phyloP scores from a whole-genome alignment of 495 filamentous ascomycete species.

The Penicillium taxi region DNA sequence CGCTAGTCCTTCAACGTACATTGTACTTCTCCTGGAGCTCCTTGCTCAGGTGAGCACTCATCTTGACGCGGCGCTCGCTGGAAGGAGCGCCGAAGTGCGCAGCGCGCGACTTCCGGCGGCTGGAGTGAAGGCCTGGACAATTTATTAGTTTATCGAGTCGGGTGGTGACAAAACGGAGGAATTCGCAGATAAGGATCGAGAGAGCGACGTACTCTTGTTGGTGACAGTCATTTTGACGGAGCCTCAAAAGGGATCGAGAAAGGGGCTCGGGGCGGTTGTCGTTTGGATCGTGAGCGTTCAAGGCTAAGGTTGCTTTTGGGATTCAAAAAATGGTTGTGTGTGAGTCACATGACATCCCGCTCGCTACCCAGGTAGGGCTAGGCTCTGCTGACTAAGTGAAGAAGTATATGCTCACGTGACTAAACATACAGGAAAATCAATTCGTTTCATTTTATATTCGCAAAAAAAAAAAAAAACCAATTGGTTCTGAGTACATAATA shows the following conservation, averaged over 20 bases:
- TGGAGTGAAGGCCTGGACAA: slow-evolving; percentile 60
- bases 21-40: slow-evolving; percentile 95
- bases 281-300: slow-evolving; percentile 31
- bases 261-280: slow-evolving; percentile 30
- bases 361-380: too few species aligned
- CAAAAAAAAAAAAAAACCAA: background rate
- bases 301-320: slow-evolving; percentile 19
- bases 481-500: background rate
- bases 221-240: slow-evolving; percentile 34
- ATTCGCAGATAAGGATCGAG: slow-evolving; percentile 2
- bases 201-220: slow-evolving; percentile 30
- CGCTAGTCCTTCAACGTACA: slow-evolving; percentile 45
- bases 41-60: slow-evolving; percentile 90
- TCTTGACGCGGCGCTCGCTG: slow-evolving; percentile 81
- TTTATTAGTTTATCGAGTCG: slow-evolving; percentile 20
- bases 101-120: slow-evolving; percentile 94
- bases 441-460: background rate
- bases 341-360: slow-evolving; percentile 38
- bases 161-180: slow-evolving; percentile 20
- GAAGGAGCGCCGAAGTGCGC: slow-evolving; percentile 92
- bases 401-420: too few species aligned
- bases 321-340: slow-evolving; percentile 27
- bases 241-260: slow-evolving; percentile 24
- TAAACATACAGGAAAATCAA: background rate
- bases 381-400: too few species aligned